phyloP scores from a whole-genome alignment of 176 grass and related monocot genomes.

The Olyra latifolia region DNA sequence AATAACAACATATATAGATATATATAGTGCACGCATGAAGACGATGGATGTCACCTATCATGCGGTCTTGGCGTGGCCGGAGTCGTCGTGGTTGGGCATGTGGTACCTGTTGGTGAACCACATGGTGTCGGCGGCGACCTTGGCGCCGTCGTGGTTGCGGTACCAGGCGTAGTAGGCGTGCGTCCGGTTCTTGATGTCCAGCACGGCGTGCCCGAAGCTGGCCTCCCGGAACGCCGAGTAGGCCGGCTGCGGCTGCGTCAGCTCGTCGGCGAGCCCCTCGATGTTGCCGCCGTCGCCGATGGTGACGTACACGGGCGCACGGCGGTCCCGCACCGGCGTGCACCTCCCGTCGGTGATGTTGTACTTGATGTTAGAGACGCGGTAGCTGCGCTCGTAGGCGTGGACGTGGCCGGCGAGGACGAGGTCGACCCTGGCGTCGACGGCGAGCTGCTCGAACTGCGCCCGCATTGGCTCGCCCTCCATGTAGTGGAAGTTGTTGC shows the following conservation, averaged over 20 bases:
- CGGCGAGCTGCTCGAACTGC: conserved; percentile 32
- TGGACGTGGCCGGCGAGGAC: conserved; percentile 56
- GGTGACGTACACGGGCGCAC: conserved; percentile 53
- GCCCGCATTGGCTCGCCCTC: conserved; percentile 50
- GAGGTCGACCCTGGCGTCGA: conserved; percentile 47
- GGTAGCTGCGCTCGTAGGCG: conserved; percentile 47
- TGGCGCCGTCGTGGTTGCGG: conserved; percentile 66
- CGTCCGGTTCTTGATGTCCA: conserved; percentile 73
- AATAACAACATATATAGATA: too few species aligned
- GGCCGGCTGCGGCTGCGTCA: conserved; percentile 54
- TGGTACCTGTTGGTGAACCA: conserved; percentile 65
- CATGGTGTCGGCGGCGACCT: conserved; percentile 52
- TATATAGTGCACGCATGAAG: too few species aligned
- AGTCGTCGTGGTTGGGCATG: conserved; percentile 48
- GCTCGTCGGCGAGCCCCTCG: conserved; percentile 50
- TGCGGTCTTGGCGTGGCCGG: background rate
- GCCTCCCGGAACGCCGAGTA: conserved; percentile 80
- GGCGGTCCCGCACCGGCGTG: conserved; percentile 33
- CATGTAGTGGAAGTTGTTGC: conserved; percentile 59
- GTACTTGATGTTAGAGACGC: conserved; percentile 61
- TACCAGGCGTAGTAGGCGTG: conserved; percentile 73
- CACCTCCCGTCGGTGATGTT: conserved; percentile 53
- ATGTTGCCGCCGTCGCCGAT: conserved; percentile 69
- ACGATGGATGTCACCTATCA: too few species aligned
- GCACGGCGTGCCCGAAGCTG: conserved; percentile 61